A percentile compares a stretch with the other conserved stretches of the same genome.
These are phyloP conservation scores for Peronospora belbahrii DNA, from an alignment of 352 stramenopile species.

Conservation along the genomic window DNA sequence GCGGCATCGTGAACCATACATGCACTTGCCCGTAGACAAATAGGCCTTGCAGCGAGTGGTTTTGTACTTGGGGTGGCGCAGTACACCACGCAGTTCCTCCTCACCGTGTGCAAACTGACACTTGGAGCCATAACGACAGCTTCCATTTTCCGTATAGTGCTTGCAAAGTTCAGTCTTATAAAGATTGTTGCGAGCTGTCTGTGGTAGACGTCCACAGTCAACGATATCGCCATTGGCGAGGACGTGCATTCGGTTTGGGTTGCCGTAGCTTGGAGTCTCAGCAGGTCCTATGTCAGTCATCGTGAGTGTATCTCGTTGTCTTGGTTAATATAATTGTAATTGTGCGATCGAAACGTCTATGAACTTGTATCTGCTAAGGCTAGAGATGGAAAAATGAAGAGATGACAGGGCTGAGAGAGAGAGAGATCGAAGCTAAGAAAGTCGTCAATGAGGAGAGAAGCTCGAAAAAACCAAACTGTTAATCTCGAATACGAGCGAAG, in stretches of 20 bases:
- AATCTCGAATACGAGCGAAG: conserved; percentile 21
- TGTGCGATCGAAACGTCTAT: conserved; percentile 6
- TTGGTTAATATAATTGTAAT: conserved; percentile 2
- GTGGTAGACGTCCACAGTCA: conserved; percentile 66
- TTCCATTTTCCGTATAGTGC: conserved; percentile 81
- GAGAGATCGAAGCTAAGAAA: conserved; percentile 10
- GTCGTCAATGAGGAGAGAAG: not conserved
- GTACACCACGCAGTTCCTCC: conserved; percentile 75
- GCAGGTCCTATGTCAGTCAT: conserved; percentile 30
- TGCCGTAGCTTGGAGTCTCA: conserved; percentile 35
- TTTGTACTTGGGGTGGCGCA: conserved; percentile 89
- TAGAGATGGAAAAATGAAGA: conserved; percentile 9
- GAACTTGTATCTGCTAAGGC: conserved; percentile 9
- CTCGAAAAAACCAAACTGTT: conserved; percentile 7
- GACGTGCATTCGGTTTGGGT: conserved; percentile 58
- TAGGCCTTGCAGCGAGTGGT: conserved; percentile 87
- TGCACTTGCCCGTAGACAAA: conserved; percentile 74
- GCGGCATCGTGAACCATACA: conserved; percentile 82
- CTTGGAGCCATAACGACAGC: conserved; percentile 81
- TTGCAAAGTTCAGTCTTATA: conserved; percentile 91
- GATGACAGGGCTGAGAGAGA: conserved; percentile 3
- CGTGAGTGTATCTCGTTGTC: conserved; percentile 12
- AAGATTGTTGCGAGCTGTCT: conserved; percentile 77
- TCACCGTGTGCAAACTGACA: conserved; percentile 87
- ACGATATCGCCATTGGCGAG: conserved; percentile 83